Conservation (phyloP, 345 rosid genomes). For the Lumnitzera racemosa region DNA sequence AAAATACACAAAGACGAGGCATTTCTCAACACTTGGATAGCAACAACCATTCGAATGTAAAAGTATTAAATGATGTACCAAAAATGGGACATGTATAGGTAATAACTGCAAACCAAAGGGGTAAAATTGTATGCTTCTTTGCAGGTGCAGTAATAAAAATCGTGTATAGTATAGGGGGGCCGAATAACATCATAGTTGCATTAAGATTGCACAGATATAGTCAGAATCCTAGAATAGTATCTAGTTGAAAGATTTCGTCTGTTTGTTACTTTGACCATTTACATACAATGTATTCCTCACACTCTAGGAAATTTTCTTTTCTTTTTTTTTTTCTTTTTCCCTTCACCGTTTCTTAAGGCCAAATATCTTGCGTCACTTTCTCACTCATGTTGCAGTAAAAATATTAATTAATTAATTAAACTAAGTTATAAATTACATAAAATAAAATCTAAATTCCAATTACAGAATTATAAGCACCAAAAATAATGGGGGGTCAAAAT, state of each 20-base stretch:
- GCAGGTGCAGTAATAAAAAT: slow-evolving; percentile 1
- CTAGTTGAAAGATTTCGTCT: slow-evolving; percentile 19
- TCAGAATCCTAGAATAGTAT: slow-evolving; percentile 17
- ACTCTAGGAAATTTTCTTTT: background rate
- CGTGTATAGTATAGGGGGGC: slow-evolving; percentile 7
- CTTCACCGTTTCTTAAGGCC: no score
- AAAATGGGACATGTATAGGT: no score
- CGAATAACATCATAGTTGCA: background rate
- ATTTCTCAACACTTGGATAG: background rate
- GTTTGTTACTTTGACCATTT: slow-evolving; percentile 30
- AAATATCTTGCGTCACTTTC: no score
- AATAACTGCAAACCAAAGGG: background rate
- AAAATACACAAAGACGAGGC: background rate
- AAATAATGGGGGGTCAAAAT: no score
- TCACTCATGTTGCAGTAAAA: no score
- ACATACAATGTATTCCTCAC: slow-evolving; percentile 5
- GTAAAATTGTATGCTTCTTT: background rate
- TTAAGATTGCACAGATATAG: slow-evolving; percentile 5
- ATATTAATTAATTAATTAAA: no score
- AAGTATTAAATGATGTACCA: no score
- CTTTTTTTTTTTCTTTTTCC: background rate
- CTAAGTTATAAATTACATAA: no score
- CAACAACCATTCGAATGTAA: no score
- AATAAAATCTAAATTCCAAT: background rate
- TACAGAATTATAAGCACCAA: background rate